Evolutionary conservation across 1,139 yeast genomes (phyloP), one percentile per base, ranked within the genome.

Genomic region (Scheffersomyces lignicola): DNA sequence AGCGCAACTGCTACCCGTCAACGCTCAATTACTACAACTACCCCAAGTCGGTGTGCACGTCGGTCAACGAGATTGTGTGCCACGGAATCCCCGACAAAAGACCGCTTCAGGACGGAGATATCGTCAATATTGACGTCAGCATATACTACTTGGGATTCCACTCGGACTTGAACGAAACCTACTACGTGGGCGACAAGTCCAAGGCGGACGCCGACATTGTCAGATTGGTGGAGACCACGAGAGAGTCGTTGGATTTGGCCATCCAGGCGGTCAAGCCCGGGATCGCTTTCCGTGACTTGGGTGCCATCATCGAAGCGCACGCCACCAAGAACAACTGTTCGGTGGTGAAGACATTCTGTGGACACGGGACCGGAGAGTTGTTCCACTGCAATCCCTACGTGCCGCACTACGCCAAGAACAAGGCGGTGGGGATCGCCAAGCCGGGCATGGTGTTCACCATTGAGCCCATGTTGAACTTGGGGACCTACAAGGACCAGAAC

Each of bases 401-500:
- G 36, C 97, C 97, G 5, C 99, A 92, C 61, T 92, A 85, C 58
- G 95, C 94, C 22, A 83, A 81, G 50, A 92, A 90, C 66, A 92
- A 92, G 67, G 89, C 96, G 5, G 74, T 90, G 31, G 99, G 98
- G 38, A 80, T 87, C 34, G 90, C 94, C 64, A 88, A 88, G 57
- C 90, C 96, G 14, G 99, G 99, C 13, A 86, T 90, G 84, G 89
- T 88, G 11, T 94, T 92, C 67, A 92, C 99, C 14, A 89, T 92
- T 40, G 99, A 92, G 63, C 99, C 99, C 31, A 92, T 92, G 99
- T 76, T 92, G 49, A 85, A 88, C 54, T 69, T 83, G 45, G 98
- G 98, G n/a, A 68, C 83, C 1, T 83, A 78, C 65, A 78, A 78
- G 51, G 98, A 90, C 59, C 64, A 76, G 40, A 71, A 80, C 34